phyloP scores from a whole-genome alignment of 768 basidiomycete species.

The Epithele typhae region DNA sequence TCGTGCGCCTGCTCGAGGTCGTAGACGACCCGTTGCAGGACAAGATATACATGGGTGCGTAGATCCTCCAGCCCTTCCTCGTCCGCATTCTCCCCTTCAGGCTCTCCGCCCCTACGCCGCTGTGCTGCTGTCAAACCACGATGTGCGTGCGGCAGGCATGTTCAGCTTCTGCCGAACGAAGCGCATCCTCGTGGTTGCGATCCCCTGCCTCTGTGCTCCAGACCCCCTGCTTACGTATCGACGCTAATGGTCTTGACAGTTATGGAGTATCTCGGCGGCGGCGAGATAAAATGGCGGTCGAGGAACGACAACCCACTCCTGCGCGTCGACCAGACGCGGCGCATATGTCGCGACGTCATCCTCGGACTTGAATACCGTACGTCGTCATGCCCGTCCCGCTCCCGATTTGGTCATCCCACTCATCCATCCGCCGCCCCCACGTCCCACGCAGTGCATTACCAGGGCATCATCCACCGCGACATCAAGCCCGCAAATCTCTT shows the following conservation, averaged over 20 bases:
- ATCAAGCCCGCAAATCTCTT: conserved; percentile 98
- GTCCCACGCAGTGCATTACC: conserved; percentile 74
- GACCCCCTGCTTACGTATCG: neutral
- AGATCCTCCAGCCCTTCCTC: neutral
- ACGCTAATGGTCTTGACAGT: conserved; percentile 46
- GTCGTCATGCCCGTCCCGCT: conserved; percentile 30
- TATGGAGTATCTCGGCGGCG: conserved; percentile 94
- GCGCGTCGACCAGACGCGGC: conserved; percentile 75
- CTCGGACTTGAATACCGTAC: conserved; percentile 92
- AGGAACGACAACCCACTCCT: conserved; percentile 65
- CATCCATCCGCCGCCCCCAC: neutral
- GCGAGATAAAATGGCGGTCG: conserved; percentile 89
- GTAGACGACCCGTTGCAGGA: conserved; percentile 88
- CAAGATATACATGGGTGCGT: conserved; percentile 92
- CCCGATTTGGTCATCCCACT: neutral
- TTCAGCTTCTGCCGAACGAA: conserved; percentile 3
- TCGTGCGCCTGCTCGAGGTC: conserved; percentile 88
- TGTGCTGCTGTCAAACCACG: neutral
- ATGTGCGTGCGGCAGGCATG: no score
- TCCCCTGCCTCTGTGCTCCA: conserved; percentile 3
- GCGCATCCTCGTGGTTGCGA: neutral
- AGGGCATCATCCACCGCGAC: conserved; percentile 98
- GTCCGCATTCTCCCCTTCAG: neutral
- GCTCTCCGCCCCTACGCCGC: conserved; percentile 1
- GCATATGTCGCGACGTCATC: conserved; percentile 89